Evolutionary conservation across 2,329 filamentous ascomycete species (phyloP), one percentile per base, ranked within the genome.

Genomic region (Leptographium galeiforme): DNA sequence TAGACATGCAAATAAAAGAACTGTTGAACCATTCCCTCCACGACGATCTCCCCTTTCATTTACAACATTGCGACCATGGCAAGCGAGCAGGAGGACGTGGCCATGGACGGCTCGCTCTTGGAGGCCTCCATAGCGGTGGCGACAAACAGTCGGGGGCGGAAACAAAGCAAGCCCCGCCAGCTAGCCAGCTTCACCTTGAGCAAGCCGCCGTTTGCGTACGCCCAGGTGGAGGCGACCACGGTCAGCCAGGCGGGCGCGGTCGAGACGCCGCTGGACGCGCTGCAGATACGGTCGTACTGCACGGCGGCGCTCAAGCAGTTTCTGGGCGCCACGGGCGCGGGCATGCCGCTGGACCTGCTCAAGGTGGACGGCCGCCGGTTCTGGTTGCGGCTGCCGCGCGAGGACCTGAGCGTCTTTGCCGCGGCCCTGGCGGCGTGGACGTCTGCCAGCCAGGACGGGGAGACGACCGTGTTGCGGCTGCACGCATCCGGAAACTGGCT

Each of bases 281-380:
- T 89, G 3, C 82, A 81, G 40, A 72, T 77, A 18, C 79, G 78
- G 38, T 71, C 79, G 0, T 82, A 85, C 62, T 77, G 85, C 59
- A 78, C 76, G 2, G 66, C 75, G 1, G 82, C 85, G 0, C 69
- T 91, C 8, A 72, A 71, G 1, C 78, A 85, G 57, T 89, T 87
- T 61, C 76, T 91, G 1, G 87, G 87, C 19, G 68, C 79, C 18
- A 81, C 79, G 0, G 87, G 87, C 12, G 68, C 74, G 2, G 80
- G 79, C 12, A 81, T 90, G 4, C 70, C 82, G 1, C 63, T 89
- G 53, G 87, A 91, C 62, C 79, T 90, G 19, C 73, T 91, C 38
- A 79, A 82, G 59, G 69, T 82, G 0, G 67, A 78, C 4, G 72
- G 69, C 1, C 61, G 62, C 7, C 71, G 79, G 48, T 77, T 77